phyloP scores from a whole-genome alignment of 768 basidiomycete genomes.

The Coprinellus aureogranulatus region DNA sequence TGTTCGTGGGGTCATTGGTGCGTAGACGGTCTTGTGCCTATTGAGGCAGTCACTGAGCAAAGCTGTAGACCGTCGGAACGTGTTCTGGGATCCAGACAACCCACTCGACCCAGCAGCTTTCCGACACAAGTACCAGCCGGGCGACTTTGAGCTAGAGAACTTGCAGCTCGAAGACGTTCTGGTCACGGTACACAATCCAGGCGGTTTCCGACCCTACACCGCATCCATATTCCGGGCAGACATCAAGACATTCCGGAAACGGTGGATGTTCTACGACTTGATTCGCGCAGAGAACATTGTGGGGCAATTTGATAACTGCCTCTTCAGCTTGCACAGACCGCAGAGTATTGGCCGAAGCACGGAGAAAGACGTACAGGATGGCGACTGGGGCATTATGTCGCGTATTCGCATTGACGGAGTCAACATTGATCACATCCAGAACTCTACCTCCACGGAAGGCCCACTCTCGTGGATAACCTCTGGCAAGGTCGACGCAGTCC shows the following conservation, averaged over 20 bases:
- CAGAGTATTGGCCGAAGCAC: constrained; percentile 93
- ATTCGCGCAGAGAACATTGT: constrained; percentile 93
- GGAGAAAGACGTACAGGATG: constrained; percentile 79
- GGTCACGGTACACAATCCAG: constrained; percentile 92
- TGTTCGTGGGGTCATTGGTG: constrained; percentile 89
- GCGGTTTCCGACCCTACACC: constrained; percentile 86
- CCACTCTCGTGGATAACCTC: constrained; percentile 98
- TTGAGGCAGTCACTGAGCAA: not conserved
- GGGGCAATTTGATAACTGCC: constrained; percentile 95
- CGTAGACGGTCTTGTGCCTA: constrained; percentile 19
- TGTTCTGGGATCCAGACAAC: constrained; percentile 82
- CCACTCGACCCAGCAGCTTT: constrained; percentile 79
- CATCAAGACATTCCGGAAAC: constrained; percentile 78
- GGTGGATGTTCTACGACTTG: constrained; percentile 95
- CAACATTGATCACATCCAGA: constrained; percentile 92
- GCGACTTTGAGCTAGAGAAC: constrained; percentile 90
- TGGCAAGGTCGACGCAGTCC: constrained; percentile 93
- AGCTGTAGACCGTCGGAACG: constrained; percentile 77
- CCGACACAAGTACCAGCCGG: constrained; percentile 67
- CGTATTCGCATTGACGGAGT: constrained; percentile 96
- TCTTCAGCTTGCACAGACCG: constrained; percentile 94
- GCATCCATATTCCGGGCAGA: constrained; percentile 93
- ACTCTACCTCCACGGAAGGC: constrained; percentile 74
- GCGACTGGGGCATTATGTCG: constrained; percentile 87
- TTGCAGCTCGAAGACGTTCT: constrained; percentile 91